phyloP scores from a whole-genome alignment of 352 stramenopile species.

The Globisporangium rhizosaccharum region DNA sequence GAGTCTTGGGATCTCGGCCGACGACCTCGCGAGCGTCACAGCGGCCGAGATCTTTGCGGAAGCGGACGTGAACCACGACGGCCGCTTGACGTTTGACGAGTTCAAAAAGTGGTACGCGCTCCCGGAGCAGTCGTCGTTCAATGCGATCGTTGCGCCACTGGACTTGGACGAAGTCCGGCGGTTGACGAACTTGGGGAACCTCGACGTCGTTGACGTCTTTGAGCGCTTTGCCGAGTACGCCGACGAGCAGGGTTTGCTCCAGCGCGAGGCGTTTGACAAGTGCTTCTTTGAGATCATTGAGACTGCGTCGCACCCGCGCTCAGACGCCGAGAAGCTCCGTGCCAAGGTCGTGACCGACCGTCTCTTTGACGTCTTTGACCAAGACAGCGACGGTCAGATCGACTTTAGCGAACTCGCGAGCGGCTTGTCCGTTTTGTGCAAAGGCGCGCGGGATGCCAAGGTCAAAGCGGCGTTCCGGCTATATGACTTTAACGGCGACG shows the following conservation, averaged over 20 bases:
- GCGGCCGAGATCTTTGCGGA: constrained; percentile 81
- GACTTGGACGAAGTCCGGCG: constrained; percentile 79
- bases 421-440: constrained; percentile 81
- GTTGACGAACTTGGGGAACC: constrained; percentile 74
- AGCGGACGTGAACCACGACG: constrained; percentile 82
- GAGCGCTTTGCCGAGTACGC: constrained; percentile 75
- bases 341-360: constrained; percentile 69
- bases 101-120: constrained; percentile 83
- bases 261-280: constrained; percentile 61
- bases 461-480: constrained; percentile 78
- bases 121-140: constrained; percentile 61
- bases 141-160: constrained; percentile 62
- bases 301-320: constrained; percentile 51
- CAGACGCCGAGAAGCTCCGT: constrained; percentile 55
- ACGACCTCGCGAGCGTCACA: constrained; percentile 62
- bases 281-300: constrained; percentile 74
- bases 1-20: constrained; percentile 51
- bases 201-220: constrained; percentile 85
- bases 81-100: constrained; percentile 79
- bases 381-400: constrained; percentile 68
- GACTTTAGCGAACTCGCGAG: constrained; percentile 86
- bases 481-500: constrained; percentile 86
- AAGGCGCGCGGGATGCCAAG: constrained; percentile 74
- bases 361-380: constrained; percentile 79
- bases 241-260: constrained; percentile 50